A percentile compares a stretch with the other conserved stretches of the same genome.
These are phyloP conservation scores for Microcyclospora pomicola DNA, from an alignment of 2,329 filamentous ascomycete genomes.

Conservation along the genomic window DNA sequence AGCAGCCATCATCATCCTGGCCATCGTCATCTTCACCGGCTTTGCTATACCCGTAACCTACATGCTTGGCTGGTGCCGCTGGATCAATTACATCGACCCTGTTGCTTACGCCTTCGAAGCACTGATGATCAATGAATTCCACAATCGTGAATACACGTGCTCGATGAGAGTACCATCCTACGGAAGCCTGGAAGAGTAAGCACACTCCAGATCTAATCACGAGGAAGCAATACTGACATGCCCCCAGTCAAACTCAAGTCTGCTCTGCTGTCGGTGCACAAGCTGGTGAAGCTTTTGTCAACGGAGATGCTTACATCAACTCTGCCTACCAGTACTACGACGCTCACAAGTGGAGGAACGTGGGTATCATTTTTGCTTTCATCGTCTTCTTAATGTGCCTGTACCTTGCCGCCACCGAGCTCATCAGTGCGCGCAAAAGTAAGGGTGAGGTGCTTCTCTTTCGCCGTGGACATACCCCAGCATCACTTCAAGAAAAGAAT, in stretches of 20 bases:
- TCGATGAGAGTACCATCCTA: conserved; percentile 30
- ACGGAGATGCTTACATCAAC: conserved; percentile 25
- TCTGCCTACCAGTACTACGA: conserved; percentile 21
- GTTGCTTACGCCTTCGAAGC: conserved; percentile 69
- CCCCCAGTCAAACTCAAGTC: conserved; percentile 15
- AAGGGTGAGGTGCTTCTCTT: conserved; percentile 40
- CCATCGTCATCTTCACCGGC: conserved; percentile 53
- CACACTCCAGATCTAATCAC: no score
- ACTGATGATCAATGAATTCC: conserved; percentile 60
- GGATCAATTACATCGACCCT: conserved; percentile 72
- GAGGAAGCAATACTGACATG: conserved; percentile 17
- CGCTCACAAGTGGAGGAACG: conserved; percentile 35
- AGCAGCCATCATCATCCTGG: conserved; percentile 44
- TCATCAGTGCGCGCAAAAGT: conserved; percentile 35
- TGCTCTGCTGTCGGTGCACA: conserved; percentile 30
- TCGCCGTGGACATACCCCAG: conserved; percentile 32
- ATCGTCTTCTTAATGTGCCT: conserved; percentile 28
- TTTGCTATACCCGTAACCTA: conserved; percentile 45
- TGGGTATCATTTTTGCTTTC: conserved; percentile 34
- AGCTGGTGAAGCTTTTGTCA: conserved; percentile 24
- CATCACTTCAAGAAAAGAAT: conserved; percentile 38
- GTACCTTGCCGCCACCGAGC: conserved; percentile 33
- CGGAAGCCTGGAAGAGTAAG: conserved; percentile 13
- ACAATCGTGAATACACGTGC: conserved; percentile 45
- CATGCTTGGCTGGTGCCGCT: conserved; percentile 69